Evolutionary conservation across 108 stramenopile genomes (phyloP), one percentile per base, ranked within the genome.

Genomic region (Skeletonema costatum): DNA sequence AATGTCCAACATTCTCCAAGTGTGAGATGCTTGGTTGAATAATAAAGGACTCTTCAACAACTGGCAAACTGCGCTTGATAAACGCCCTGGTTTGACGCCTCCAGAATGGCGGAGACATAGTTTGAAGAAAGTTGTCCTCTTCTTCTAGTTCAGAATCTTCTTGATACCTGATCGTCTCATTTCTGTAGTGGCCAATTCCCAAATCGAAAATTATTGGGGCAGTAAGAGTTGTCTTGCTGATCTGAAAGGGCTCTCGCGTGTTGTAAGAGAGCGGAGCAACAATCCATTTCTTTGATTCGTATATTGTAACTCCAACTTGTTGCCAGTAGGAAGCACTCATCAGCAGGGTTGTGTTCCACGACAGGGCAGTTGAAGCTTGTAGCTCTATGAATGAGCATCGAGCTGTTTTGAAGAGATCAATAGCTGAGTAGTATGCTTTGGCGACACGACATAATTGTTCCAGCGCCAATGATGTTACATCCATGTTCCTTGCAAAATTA

Each of bases 321-420:
- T 62, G 61, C 29, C 25, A 25, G 25, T 25, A 25, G 25, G 25
- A 31, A 61, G 32, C 8, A 61, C n/a, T 11, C 10, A 36, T 10
- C 19, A 63, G 14, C 48, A 74, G 36, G 36, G 73, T 64, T 21
- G 33, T 16, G 29, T 74, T 74, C 73, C 64, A 74, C 32, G 64
- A 48, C 17, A 74, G 19, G 3, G 21, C 63, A 74, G 51, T 29
- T 50, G 44, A 10, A 25, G 42, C 42, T 32, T 59, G 61, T 6
- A 31, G 30, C 17, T 60, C 70, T 35, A 60, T 9, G 62, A 71
- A 30, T 25, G 41, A 25, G 36, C 46, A 16, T 41, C 62, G 60
- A 5, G 64, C 44, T 74, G 38, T 25, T 53, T 70, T 58, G 56
- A 59, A 31, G 4, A 38, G 31, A 1, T 25, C n/a, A 29, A 70